Evolutionary conservation across 768 basidiomycete genomes (phyloP).

Genomic region (Auriscalpium orientale): DNA sequence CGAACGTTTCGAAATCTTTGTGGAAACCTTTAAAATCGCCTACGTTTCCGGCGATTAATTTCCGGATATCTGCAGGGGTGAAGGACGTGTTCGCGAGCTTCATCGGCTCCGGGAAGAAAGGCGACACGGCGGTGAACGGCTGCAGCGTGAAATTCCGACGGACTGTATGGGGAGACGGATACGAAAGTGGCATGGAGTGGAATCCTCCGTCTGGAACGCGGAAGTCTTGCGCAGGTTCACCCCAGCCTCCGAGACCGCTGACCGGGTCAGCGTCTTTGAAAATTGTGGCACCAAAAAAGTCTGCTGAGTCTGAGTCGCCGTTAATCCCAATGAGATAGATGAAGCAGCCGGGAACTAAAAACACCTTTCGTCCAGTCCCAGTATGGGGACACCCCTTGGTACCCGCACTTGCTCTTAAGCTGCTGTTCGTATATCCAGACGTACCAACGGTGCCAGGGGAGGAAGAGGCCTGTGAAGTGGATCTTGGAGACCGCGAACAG

Average conservation of each 20-base stretch:
- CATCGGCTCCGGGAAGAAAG: constrained; percentile 15
- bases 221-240: constrained; percentile 16
- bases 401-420: constrained; percentile 19
- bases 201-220: constrained; percentile 23
- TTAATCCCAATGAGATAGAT: neutral
- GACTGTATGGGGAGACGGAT: constrained; percentile 26
- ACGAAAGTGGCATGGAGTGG: constrained; percentile 20
- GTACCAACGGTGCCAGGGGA: constrained; percentile 24
- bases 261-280: constrained; percentile 16
- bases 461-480: constrained; percentile 19
- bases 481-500: constrained; percentile 5
- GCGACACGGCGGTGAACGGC: constrained; percentile 17
- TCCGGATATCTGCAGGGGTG: constrained; percentile 16
- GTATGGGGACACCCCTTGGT: constrained; percentile 17
- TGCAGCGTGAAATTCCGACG: constrained; percentile 28
- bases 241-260: constrained; percentile 23
- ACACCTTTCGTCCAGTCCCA: constrained; percentile 24
- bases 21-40: constrained; percentile 29
- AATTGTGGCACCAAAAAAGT: constrained; percentile 16
- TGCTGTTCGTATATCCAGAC: constrained; percentile 14
- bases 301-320: constrained; percentile 14
- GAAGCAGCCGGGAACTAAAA: neutral
- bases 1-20: constrained; percentile 20
- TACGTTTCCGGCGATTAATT: constrained; percentile 19
- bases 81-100: constrained; percentile 22